Conservation (phyloP, 2,329 filamentous ascomycete species). For the Fonsecaea nubica region DNA sequence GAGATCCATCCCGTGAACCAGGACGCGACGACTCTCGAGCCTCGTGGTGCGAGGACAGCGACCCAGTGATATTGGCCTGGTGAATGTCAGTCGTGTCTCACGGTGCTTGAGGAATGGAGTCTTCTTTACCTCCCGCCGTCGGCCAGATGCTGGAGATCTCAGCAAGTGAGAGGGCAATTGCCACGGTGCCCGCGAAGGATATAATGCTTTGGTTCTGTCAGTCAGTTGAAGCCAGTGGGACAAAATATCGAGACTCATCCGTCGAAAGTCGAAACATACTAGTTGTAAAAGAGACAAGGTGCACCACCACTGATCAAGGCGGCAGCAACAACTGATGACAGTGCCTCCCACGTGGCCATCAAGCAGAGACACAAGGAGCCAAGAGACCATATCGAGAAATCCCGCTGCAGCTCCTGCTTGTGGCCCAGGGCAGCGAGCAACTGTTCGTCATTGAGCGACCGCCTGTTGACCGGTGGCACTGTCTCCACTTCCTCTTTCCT, state of each 20-base stretch:
- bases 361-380: conserved; percentile 55
- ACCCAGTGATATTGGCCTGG: conserved; percentile 50
- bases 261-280: conserved; percentile 43
- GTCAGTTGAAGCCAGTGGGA: conserved; percentile 42
- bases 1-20: conserved; percentile 44
- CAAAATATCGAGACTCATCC: neutral
- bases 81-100: neutral
- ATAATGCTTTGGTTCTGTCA: conserved; percentile 20
- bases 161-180: conserved; percentile 35
- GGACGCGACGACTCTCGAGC: conserved; percentile 10
- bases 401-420: conserved; percentile 60
- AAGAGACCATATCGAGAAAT: conserved; percentile 56
- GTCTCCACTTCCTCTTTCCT: neutral
- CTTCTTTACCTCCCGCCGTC: conserved; percentile 41
- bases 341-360: conserved; percentile 61
- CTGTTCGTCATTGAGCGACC: conserved; percentile 38
- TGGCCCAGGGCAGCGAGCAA: conserved; percentile 61
- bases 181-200: conserved; percentile 30
- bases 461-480: conserved; percentile 5
- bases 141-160: conserved; percentile 44
- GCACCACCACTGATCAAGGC: conserved; percentile 44
- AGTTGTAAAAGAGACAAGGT: conserved; percentile 42
- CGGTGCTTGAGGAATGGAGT: neutral
- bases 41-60: conserved; percentile 45
- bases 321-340: conserved; percentile 55